Percentiles rank a stretch among this genome's conserved stretches.
Conservation (phyloP, 2,329 filamentous ascomycete species). For the Thielaviopsis cerberus region DNA sequence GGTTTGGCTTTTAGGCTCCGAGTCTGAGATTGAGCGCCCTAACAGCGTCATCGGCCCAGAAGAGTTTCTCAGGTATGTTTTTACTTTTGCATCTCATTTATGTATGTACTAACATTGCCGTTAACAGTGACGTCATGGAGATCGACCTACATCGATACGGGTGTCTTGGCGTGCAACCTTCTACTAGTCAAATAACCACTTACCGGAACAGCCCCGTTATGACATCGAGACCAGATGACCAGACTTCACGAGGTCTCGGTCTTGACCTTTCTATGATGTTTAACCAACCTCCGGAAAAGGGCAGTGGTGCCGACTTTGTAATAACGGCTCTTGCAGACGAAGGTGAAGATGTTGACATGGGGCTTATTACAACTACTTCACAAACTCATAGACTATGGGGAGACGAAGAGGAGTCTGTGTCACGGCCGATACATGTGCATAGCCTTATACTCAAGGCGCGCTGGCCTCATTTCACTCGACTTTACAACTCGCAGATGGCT, state of each 20-base stretch:
- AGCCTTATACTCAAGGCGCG: slow-evolving; percentile 83
- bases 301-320: slow-evolving; percentile 76
- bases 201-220: slow-evolving; percentile 27
- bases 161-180: slow-evolving; percentile 63
- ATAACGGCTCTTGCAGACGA: slow-evolving; percentile 77
- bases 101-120: slow-evolving; percentile 13
- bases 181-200: slow-evolving; percentile 30
- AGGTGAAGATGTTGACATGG: slow-evolving; percentile 47
- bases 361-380: slow-evolving; percentile 25
- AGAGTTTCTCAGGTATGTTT: slow-evolving; percentile 53
- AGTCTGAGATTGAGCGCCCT: slow-evolving; percentile 51
- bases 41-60: slow-evolving; percentile 55
- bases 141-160: slow-evolving; percentile 86
- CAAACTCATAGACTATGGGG: slow-evolving; percentile 36
- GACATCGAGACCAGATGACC: slow-evolving; percentile 12
- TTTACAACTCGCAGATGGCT: slow-evolving; percentile 88
- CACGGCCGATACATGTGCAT: slow-evolving; percentile 80
- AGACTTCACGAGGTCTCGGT: slow-evolving; percentile 52
- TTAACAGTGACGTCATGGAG: slow-evolving; percentile 60
- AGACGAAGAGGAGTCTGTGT: slow-evolving; percentile 44
- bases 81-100: background rate
- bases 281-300: slow-evolving; percentile 64
- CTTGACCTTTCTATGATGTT: slow-evolving; percentile 74
- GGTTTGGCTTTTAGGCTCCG: slow-evolving; percentile 89
- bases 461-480: slow-evolving; percentile 87